Evolutionary conservation across 2,329 filamentous ascomycete genomes (phyloP).

Genomic region (Anisogramma anomala): DNA sequence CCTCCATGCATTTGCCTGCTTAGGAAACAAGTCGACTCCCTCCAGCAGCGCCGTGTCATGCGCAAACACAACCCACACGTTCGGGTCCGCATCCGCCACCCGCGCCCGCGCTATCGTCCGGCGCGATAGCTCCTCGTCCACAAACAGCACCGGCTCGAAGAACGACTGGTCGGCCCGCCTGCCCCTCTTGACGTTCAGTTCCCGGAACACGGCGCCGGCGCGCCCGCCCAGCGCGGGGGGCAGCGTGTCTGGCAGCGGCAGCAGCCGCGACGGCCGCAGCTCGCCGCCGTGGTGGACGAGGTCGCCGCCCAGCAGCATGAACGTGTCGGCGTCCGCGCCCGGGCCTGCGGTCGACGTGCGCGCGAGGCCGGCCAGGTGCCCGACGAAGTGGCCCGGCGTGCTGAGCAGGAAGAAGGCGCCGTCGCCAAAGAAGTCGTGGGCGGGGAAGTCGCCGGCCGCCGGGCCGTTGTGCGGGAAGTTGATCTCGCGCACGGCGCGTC

Average conservation of each 20-base stretch:
- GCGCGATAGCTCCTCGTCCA: slow-evolving; percentile 1
- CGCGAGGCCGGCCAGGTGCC: slow-evolving; percentile 16
- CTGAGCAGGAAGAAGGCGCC: slow-evolving; percentile 18
- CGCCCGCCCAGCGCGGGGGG: neutral
- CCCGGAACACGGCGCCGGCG: slow-evolving; percentile 4
- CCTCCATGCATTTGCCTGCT: slow-evolving; percentile 12
- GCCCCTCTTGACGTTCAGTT: slow-evolving; percentile 8
- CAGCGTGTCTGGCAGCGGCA: slow-evolving; percentile 13
- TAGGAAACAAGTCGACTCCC: slow-evolving; percentile 14
- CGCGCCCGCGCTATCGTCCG: slow-evolving; percentile 15
- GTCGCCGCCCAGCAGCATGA: slow-evolving; percentile 19
- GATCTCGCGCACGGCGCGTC: slow-evolving; percentile 10
- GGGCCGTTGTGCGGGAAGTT: slow-evolving; percentile 2
- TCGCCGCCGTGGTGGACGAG: slow-evolving; percentile 16
- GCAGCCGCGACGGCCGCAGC: slow-evolving; percentile 15
- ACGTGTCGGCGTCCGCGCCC: slow-evolving; percentile 11
- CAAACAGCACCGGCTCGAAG: neutral
- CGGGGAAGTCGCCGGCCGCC: slow-evolving; percentile 15
- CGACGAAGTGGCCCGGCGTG: slow-evolving; percentile 17
- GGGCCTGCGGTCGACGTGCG: slow-evolving; percentile 13
- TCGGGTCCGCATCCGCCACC: slow-evolving; percentile 14
- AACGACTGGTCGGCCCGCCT: slow-evolving; percentile 8
- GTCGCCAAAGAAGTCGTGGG: slow-evolving; percentile 18
- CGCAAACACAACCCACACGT: slow-evolving; percentile 15
- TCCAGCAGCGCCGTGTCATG: slow-evolving; percentile 15